Base-by-base conservation (phyloP, 2,329 filamentous ascomycete species). In the Aspergillus quadricinctus region DNA sequence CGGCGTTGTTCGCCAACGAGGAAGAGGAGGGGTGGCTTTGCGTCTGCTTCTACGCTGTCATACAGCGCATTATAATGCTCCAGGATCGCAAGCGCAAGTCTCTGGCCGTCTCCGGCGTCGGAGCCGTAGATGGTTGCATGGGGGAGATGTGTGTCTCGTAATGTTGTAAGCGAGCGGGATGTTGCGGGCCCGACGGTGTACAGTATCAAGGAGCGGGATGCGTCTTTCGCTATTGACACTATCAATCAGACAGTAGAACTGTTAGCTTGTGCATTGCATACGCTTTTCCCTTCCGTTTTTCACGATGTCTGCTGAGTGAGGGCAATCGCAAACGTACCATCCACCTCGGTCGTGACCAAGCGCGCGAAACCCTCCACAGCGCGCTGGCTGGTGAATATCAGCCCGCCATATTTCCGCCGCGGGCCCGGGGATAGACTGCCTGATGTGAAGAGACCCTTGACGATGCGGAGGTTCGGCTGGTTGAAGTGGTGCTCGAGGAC, bases 1-100 rank as follows among this genome's bases (percentile, higher is more conserved):
- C 94, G 80, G 54, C 92, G 83, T 69, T 92, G 89, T 70, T 97
- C 93, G 21, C 94, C 94, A 0, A 96, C 92, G 14, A 95, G 82
- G 71, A 97, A 99, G 1, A 97, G 77, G 4, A 97, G 72, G 0
- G 88, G 82, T 0, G 81, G 85, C 48, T 64, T 50, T 72, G 68
- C 70, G 70, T 49, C 49, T 53, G 25, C 41, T 25, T 53, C 37
- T n/a, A 5, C 17, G 17, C 21, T 3, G 31, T 9, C 4, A 48
- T 62, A 54, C 0, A 79, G 59, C 7, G 57, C 56, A 53, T 81
- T 83, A 68, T 96, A 96, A 69, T 96, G 88, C 2, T 85, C 75
- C 5, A 96, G 79, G 53, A 99, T 97, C 67, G 87, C 88, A 5
- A 81, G 76, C 0, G 92, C 88, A 28, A 99, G 81, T 2, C 83